Evolutionary conservation across 192 early-diverging fungal genomes (phyloP), one percentile per base, ranked within the genome.

Genomic region (Backusella westeae): DNA sequence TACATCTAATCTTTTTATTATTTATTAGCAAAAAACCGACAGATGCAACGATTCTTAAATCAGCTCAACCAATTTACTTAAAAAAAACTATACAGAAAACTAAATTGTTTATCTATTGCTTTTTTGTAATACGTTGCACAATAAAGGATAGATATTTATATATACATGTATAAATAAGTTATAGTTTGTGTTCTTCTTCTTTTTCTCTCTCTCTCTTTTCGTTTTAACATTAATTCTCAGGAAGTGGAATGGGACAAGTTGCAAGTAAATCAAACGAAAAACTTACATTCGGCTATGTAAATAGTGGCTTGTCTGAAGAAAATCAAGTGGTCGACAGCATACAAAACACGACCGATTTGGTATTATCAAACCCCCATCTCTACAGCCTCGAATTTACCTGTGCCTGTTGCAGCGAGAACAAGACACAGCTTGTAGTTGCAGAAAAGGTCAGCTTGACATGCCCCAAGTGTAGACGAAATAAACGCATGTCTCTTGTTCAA

Each of bases 21-120:
- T 36, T 36, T 36, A 36, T 14, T 74, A 86, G 82, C 74, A 46
- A 81, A 87, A 29, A 94, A 94, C 77, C 84, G 91, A 52, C 76
- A 86, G 2, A 74, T 93, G 67, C 91, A 94, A 71, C 56, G 87
- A 29, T 75, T 89, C 36, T 84, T 91, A 7, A 83, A 83, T 21
- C 90, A 94, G 71, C 92, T 91, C 52, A 67, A 34, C 1, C 29
- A 12, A 19, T 49, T 41, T 69, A 69, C 39, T 39, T 69, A 23
- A 69, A 69, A 21, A 38, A 23, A 68, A n/a, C 19, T 14, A 36
- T n/a, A 67, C 14, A 38, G 2, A 21, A 8, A 23, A 8, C 21
- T 26, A 26, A n/a, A 26, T 9, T 59, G 6, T 59, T 56, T 56
- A 56, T 56, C 53, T 56, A 56, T 21, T 9, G 14, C 7, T n/a